Evolutionary conservation across 1,139 yeast genomes (phyloP), one percentile per base, ranked within the genome.

Genomic region (Geotrichum candidum): DNA sequence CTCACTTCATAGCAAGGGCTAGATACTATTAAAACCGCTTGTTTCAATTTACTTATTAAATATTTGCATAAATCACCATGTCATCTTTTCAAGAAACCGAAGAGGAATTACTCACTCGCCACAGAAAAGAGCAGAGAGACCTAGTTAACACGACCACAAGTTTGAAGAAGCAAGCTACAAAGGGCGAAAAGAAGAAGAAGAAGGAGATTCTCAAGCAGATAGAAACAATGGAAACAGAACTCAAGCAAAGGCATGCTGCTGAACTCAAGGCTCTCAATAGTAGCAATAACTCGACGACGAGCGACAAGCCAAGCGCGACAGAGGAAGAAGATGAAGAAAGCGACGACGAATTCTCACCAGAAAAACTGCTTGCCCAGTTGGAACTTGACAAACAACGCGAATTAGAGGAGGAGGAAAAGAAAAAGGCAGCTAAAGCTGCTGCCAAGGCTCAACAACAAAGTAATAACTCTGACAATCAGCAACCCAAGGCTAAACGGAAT

Each of bases 131-230:
- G 73, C 75, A 75, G 63, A 81, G 84, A 66, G 92, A 89, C 63
- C 77, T 90, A 64, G 78, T 83, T 25, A 86, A 88, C 13, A 81
- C 82, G 48, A 79, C 85, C 33, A 89, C 96, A 0, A 87, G 88
- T 1, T 75, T 90, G 80, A 89, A 87, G 76, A 89, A 90, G 69
- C 94, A 87, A 73, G 94, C 94, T 2, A 84, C 90, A 23, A 90
- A 90, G 72, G 86, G 90, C 62, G 89, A 87, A 54, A 82, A 89
- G 68, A 86, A 85, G 72, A 82, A 80, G 66, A 78, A 80, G 61
- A 78, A 77, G 65, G 78, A 77, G 57, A 82, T 85, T 3, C 68
- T 78, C 66, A 78, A 78, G 61, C 82, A 82, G 68, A 86, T 92
- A 66, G 79, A 78, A 54, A 83, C 80, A 57, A 67, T 90, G 75